Base-by-base conservation (phyloP, 352 stramenopile species). In the Phytophthora hibernalis region DNA sequence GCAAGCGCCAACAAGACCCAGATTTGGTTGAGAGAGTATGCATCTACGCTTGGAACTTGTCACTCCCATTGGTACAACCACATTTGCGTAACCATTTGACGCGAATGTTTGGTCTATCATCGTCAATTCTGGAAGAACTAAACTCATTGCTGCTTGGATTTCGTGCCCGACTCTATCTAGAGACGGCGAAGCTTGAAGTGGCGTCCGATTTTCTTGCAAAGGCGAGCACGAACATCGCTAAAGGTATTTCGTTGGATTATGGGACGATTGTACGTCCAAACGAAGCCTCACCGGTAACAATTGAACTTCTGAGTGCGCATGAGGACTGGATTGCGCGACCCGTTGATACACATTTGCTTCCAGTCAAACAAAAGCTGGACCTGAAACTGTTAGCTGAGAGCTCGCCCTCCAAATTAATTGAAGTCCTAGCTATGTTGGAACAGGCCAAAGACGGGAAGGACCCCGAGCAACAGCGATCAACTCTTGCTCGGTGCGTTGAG, bases 131-230 rank as follows among this genome's bases (percentile, higher is more conserved):
- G 11, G 84, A 96, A 57, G 85, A 96, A 15, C 47, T 95, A 0
- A 77, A 96, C 33, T 97, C 90, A 8, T 59, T 95, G n/a, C 59
- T 97, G 5, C 60, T 95, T 13, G 73, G 73, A 22, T 75, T 97
- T 6, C 88, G 91, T 21, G 85, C 89, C 9, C 79, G 93, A 21
- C 57, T 97, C 9, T 80, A 95, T 53, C 58, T 97, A 16, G 92
- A 98, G 72, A 70, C 95, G 0, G 77, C 80, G 4, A 96, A 96
- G 56, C 77, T 96, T n/a, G 90, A 98, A 40, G 61, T 96, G n/a
- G 66, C 63, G 1, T 83, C 78, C 2, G 88, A 97, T 48, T 97
- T 96, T 55, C 61, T 97, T 8, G 76, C 68, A n/a, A 97, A 97
- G 48, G 91, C 92, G 0, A 77, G 81, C 22, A 50, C 64, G 3